These are phyloP conservation scores for Nepenthes mirabilis DNA, from an alignment of 148 eudicot genomes.

Conservation along the genomic window DNA sequence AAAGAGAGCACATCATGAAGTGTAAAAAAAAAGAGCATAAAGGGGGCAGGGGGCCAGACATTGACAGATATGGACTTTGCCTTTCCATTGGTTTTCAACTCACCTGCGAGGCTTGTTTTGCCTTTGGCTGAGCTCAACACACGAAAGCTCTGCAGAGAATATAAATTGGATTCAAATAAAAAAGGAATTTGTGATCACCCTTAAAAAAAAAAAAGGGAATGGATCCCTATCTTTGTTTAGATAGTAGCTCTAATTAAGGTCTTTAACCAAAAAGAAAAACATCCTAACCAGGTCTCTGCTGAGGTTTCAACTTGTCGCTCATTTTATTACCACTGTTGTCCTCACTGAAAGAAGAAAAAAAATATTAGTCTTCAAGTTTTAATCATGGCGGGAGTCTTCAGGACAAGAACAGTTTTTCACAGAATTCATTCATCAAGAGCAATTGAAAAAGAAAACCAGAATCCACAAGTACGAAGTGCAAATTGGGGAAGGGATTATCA, in stretches of 20 bases:
- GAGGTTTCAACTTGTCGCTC: slow-evolving; percentile 37
- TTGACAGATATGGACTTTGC: not conserved
- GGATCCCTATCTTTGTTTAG: not conserved
- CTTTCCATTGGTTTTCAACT: not conserved
- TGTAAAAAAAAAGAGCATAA: not conserved
- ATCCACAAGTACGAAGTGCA: too few relatives aligned
- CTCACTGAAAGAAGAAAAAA: slow-evolving; percentile 47
- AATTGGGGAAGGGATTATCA: too few relatives aligned
- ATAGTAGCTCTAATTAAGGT: not conserved
- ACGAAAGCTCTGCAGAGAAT: slow-evolving; percentile 35
- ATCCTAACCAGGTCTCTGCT: slow-evolving; percentile 57
- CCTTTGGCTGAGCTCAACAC: slow-evolving; percentile 61
- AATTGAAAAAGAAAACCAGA: too few relatives aligned
- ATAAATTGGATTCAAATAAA: not conserved
- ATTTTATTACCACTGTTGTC: slow-evolving; percentile 29
- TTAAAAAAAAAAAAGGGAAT: not conserved
- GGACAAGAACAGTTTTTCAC: too few relatives aligned
- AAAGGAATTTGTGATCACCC: too few relatives aligned
- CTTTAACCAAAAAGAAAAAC: not conserved
- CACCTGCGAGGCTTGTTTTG: slow-evolving; percentile 87
- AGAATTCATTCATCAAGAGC: too few relatives aligned
- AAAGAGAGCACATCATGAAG: not conserved
- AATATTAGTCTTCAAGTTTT: not conserved
- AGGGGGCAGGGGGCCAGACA: too few relatives aligned
- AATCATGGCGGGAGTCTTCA: too few relatives aligned